Base-by-base conservation (phyloP, 176 grass and related monocot species). In the Eleusine indica region DNA sequence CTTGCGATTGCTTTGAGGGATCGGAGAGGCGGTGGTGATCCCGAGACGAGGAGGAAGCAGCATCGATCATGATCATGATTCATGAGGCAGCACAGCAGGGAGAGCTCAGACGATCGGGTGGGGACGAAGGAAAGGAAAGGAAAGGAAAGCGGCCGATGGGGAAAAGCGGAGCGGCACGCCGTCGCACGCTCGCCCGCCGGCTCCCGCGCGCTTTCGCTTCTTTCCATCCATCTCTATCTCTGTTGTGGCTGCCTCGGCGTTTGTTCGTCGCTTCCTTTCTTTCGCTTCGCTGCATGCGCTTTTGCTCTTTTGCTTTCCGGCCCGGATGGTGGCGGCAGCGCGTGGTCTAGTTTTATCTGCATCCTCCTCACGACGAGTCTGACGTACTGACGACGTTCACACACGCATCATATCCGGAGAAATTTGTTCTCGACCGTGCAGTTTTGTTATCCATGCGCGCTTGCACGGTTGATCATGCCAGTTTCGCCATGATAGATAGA, bases 1-100 rank as follows among this genome's bases (percentile, higher is more conserved):
- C 11, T 17, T 8, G 30, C 30, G 77, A 17, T 52, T 19, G 53
- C 7, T 56, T 51, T 5, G 52, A 6, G 14, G 63, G 18, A 9
- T 42, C 3, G 18, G 60, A 56, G 60, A 56, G 69, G 69, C 62
- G 22, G 56, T 51, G 79, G 74, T 68, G 80, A 90, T 90, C 88
- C 88, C 80, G 74, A 90, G 84, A 68, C 29, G 25, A 22, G 66
- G 54, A 78, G 66, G 43, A 73, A 73, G 66, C 74, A 83, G 54
- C 75, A 60, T 73, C 57, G 32, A 73, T 66, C 52, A 80, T 13
- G 30, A 28, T 35, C 32, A 35, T 25, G 25, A 25, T 25, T 25
- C 25, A 25, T 25, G 25, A 25, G 25, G 32, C 32, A 35, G 2
- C 2, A 2, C 32, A 22, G 25, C 0, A 28, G 48, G 32, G 30